Base-by-base conservation (phyloP, 2,329 filamentous ascomycete species). In the Colletotrichum lentis region DNA sequence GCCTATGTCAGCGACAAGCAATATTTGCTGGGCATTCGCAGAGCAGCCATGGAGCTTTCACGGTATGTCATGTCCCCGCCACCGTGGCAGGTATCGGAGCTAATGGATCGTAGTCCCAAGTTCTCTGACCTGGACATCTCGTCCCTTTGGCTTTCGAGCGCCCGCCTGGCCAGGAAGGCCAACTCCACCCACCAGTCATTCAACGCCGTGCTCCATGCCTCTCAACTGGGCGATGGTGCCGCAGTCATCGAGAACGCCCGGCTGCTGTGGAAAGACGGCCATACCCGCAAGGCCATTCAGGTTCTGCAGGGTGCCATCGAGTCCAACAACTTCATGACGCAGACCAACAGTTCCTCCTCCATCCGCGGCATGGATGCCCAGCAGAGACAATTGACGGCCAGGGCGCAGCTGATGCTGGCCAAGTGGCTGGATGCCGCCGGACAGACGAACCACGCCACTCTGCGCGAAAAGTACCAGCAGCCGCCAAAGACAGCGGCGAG, bases 361-460 rank as follows among this genome's bases (percentile, higher is more conserved):
- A 77, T 76, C 68, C 81, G 77, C 67, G 79, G 74, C 57, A 63
- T 80, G 20, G 84, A 82, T 57, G 74, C 78, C 1, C 84, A 88
- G 54, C 85, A 88, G 71, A 87, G 84, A 68, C 79, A 90, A 44
- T 80, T 93, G 52, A 88, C 87, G n/a, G 90, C 90, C 7, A 86
- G 93, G 77, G 94, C 96, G 27, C 90, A 97, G 75, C 84, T 99
- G 10, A 84, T 98, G 43, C 87, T 97, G 31, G 96, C 96, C 14
- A 98, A 97, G 77, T 99, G 96, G 96, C 89, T 97, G 35, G 96
- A 98, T 75, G 90, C 87, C 64, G 92, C 95, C n/a, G 96, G 96
- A 5, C 95, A 98, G 77, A 97, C 94, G 1, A 92, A 97, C 74
- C 92, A 93, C 4, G 86, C 88, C 52, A 89, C 92, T 4, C 86